phyloP scores from a whole-genome alignment of 108 stramenopile species.

The Aurantiochytrium sp. region DNA sequence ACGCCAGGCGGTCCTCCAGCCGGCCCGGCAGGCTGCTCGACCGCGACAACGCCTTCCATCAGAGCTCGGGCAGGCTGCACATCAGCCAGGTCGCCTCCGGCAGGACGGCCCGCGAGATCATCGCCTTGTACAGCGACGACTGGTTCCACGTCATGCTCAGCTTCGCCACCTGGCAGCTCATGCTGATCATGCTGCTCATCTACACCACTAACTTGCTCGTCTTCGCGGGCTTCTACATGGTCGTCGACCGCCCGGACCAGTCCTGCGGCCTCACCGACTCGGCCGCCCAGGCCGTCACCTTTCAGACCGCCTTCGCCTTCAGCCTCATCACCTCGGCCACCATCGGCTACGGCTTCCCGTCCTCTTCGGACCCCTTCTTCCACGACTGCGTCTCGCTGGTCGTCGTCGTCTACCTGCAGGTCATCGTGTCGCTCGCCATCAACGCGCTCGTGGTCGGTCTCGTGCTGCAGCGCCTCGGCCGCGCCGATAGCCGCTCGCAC shows the following conservation, averaged over 20 bases:
- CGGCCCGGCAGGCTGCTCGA: background rate
- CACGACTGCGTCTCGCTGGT: constrained; percentile 52
- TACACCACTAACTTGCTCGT: constrained; percentile 65
- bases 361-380: constrained; percentile 65
- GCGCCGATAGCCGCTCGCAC: constrained; percentile 56
- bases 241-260: constrained; percentile 46
- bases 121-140: constrained; percentile 43
- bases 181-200: constrained; percentile 49
- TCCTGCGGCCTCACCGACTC: constrained; percentile 63
- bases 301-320: constrained; percentile 62
- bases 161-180: constrained; percentile 41
- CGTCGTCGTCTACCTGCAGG: constrained; percentile 45
- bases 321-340: constrained; percentile 73
- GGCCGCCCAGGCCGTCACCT: constrained; percentile 37
- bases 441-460: constrained; percentile 74
- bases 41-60: constrained; percentile 26
- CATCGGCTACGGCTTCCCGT: constrained; percentile 64
- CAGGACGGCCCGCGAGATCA: background rate
- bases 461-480: constrained; percentile 60
- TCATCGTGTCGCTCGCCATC: constrained; percentile 69
- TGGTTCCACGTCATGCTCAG: constrained; percentile 75
- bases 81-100: background rate
- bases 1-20: background rate
- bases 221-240: constrained; percentile 63
- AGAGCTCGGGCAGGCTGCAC: constrained; percentile 10